Conservation (phyloP, 352 stramenopile genomes). For the Globisporangium lucens region DNA sequence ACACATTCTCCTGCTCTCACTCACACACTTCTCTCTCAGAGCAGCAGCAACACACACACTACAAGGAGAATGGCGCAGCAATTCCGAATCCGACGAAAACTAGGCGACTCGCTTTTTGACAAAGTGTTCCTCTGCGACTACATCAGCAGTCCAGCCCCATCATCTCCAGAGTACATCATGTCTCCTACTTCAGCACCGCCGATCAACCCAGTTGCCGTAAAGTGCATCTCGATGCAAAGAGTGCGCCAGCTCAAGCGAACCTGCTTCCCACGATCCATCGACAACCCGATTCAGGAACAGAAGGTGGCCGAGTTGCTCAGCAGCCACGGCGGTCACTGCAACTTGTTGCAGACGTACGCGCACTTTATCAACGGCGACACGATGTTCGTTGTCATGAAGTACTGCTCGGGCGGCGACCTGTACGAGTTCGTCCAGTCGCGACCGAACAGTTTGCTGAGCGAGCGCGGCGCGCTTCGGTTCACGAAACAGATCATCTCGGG, state of each 20-base stretch:
- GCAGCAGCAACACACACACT: neutral
- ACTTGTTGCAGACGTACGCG: neutral
- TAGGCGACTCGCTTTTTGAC: neutral
- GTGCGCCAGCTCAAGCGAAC: neutral
- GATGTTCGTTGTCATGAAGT: slow-evolving; percentile 17
- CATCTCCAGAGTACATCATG: neutral
- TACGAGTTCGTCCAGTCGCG: neutral
- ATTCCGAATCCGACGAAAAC: neutral
- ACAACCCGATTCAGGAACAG: slow-evolving; percentile 1
- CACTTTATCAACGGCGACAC: neutral
- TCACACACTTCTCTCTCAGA: neutral
- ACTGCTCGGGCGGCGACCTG: slow-evolving; percentile 13
- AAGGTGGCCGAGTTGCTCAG: neutral
- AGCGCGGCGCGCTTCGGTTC: neutral
- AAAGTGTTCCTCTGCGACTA: slow-evolving; percentile 2
- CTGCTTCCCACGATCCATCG: slow-evolving; percentile 1
- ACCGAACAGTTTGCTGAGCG: neutral
- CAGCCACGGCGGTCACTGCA: neutral
- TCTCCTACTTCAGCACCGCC: neutral
- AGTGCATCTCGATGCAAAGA: neutral
- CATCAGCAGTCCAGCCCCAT: neutral
- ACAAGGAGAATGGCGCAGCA: neutral
- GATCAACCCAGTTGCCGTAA: neutral
- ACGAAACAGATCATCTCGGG: slow-evolving; percentile 7
- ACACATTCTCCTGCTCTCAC: neutral